Percentiles rank a stretch among this genome's conserved stretches.
Evolutionary conservation across 2,329 filamentous ascomycete species (phyloP).

Genomic region (Microsporum canis): DNA sequence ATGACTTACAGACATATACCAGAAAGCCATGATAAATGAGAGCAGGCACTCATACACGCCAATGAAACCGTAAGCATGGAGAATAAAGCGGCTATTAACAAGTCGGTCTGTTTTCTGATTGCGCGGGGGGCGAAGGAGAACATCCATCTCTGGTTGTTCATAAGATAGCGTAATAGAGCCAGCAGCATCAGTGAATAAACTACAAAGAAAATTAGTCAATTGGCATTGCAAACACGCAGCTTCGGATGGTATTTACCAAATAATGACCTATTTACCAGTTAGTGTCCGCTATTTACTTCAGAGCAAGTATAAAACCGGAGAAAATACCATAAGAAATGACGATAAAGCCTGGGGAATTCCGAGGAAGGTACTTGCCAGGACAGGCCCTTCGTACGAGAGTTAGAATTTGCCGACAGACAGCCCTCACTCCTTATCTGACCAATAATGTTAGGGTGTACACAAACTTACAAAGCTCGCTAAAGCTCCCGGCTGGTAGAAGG

Average conservation of each 20-base stretch:
- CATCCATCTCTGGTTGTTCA: conserved; percentile 64
- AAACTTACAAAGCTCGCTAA: conserved; percentile 51
- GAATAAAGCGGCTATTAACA: conserved; percentile 60
- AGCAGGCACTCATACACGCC: conserved; percentile 51
- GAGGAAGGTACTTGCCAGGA: conserved; percentile 61
- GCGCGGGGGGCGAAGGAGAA: conserved; percentile 57
- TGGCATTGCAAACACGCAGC: background rate
- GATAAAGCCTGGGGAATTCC: conserved; percentile 62
- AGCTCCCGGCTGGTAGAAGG: conserved; percentile 60
- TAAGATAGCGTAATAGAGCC: conserved; percentile 64
- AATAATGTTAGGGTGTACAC: background rate
- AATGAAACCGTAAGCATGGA: conserved; percentile 61
- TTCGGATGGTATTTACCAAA: conserved; percentile 36
- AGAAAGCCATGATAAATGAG: conserved; percentile 55
- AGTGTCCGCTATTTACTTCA: background rate
- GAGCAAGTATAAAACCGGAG: background rate
- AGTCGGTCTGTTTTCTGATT: conserved; percentile 58
- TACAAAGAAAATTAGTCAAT: conserved; percentile 16
- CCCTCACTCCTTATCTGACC: background rate
- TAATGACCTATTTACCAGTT: conserved; percentile 39
- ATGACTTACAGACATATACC: conserved; percentile 41
- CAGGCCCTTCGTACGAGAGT: conserved; percentile 42
- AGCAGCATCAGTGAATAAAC: conserved; percentile 63
- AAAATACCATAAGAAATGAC: conserved; percentile 54
- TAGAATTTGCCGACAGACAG: background rate